A percentile compares a stretch with the other conserved stretches of the same genome.
Conservation (phyloP, 371 early-diverging fungal genomes). For the Mortierella polycephala region DNA sequence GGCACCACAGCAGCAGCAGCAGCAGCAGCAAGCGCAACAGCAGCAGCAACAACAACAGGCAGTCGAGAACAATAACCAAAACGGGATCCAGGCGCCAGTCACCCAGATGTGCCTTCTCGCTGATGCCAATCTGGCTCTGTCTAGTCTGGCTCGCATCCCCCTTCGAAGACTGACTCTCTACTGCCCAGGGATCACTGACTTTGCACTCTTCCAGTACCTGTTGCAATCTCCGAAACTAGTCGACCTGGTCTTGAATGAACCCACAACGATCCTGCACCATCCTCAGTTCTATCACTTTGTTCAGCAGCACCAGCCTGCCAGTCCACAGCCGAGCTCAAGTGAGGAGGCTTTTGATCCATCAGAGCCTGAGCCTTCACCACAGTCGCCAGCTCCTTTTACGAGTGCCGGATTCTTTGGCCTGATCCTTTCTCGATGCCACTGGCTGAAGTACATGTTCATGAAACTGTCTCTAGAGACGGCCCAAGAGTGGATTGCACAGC, state of each 20-base stretch:
- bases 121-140: conserved; percentile 21
- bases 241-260: conserved; percentile 46
- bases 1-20: conserved; percentile 7
- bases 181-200: conserved; percentile 51
- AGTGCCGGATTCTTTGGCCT: conserved; percentile 40
- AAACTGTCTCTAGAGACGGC: conserved; percentile 51
- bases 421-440: conserved; percentile 18
- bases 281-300: conserved; percentile 45
- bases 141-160: conserved; percentile 26
- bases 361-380: not conserved
- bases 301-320: conserved; percentile 10
- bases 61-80: conserved; percentile 8
- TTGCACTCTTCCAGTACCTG: conserved; percentile 36
- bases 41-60: conserved; percentile 6
- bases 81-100: conserved; percentile 21
- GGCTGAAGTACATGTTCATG: conserved; percentile 51
- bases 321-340: not conserved
- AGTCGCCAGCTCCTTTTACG: conserved; percentile 12
- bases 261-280: conserved; percentile 42
- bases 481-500: conserved; percentile 50
- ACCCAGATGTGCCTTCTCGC: conserved; percentile 43
- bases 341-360: not conserved
- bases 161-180: conserved; percentile 49
- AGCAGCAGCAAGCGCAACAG: not conserved
- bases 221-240: conserved; percentile 16